phyloP scores from a whole-genome alignment of 495 filamentous ascomycete genomes.

The Zalerion maritima region DNA sequence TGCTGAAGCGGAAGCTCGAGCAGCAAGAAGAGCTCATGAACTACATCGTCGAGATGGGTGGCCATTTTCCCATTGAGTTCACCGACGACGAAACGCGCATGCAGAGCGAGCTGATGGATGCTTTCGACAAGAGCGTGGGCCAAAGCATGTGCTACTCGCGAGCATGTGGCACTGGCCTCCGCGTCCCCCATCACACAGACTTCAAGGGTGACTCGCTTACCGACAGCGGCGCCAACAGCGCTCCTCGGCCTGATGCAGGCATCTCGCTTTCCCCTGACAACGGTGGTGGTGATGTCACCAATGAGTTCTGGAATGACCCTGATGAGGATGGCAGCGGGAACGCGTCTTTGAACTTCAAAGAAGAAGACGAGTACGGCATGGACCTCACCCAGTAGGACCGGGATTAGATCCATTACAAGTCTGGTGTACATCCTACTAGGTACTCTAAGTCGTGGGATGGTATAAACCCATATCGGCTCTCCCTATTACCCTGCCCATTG shows the following conservation, averaged over 20 bases:
- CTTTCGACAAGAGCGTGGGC: conserved; percentile 65
- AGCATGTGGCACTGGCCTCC: conserved; percentile 66
- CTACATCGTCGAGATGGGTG: conserved; percentile 53
- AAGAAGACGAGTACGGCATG: conserved; percentile 83
- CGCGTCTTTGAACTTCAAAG: conserved; percentile 57
- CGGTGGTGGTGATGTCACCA: conserved; percentile 41
- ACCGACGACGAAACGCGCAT: conserved; percentile 91
- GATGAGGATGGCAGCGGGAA: conserved; percentile 46
- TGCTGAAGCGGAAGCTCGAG: conserved; percentile 69
- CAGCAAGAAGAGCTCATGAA: conserved; percentile 76
- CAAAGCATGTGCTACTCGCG: conserved; percentile 65
- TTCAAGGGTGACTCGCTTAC: conserved; percentile 64
- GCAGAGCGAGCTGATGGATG: conserved; percentile 78
- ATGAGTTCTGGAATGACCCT: conserved; percentile 57
- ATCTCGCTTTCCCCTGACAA: conserved; percentile 54
- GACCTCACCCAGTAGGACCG: conserved; percentile 37
- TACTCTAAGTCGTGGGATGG: no score
- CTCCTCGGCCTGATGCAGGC: conserved; percentile 35
- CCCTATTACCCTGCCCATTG: conserved; percentile 1
- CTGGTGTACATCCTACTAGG: no score
- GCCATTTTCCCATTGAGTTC: conserved; percentile 62
- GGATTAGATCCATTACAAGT: no score
- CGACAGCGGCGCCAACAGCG: conserved; percentile 19
- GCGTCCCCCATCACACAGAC: conserved; percentile 88
- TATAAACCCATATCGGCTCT: no score